Percentiles rank a stretch among this genome's conserved stretches.
These are phyloP conservation scores for Suillus weaverae DNA, from an alignment of 768 basidiomycete genomes.

Conservation along the genomic window DNA sequence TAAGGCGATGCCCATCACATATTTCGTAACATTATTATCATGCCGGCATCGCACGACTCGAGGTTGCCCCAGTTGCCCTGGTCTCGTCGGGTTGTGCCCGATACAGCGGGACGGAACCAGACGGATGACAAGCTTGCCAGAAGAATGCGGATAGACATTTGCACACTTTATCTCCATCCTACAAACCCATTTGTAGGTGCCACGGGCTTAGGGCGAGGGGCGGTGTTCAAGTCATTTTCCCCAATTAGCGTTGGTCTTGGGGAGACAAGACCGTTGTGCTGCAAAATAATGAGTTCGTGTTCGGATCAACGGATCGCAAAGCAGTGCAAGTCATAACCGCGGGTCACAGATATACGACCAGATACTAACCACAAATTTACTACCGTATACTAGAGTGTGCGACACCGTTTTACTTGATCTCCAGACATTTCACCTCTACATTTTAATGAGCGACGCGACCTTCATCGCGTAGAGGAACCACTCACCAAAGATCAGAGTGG, in stretches of 20 bases:
- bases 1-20: not conserved
- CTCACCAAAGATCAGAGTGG: constrained; percentile 82
- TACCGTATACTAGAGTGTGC: not conserved
- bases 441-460: not conserved
- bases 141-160: not conserved
- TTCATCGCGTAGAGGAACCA: constrained; percentile 10
- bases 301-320: not conserved
- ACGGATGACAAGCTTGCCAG: not conserved
- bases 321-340: not conserved
- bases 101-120: not conserved
- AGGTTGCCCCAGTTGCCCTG: not conserved
- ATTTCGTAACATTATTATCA: not conserved
- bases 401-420: constrained; percentile 51
- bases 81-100: not conserved
- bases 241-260: not conserved
- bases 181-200: not conserved
- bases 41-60: not conserved
- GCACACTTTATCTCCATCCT: not conserved
- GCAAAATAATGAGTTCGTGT: not conserved
- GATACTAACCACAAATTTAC: not conserved
- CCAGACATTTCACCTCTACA: constrained; percentile 71
- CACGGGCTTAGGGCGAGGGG: not conserved
- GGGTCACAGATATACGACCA: not conserved
- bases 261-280: not conserved
- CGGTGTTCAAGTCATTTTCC: not conserved